Conservation (phyloP, 2,329 filamentous ascomycete genomes). For the Xylaria digitata region DNA sequence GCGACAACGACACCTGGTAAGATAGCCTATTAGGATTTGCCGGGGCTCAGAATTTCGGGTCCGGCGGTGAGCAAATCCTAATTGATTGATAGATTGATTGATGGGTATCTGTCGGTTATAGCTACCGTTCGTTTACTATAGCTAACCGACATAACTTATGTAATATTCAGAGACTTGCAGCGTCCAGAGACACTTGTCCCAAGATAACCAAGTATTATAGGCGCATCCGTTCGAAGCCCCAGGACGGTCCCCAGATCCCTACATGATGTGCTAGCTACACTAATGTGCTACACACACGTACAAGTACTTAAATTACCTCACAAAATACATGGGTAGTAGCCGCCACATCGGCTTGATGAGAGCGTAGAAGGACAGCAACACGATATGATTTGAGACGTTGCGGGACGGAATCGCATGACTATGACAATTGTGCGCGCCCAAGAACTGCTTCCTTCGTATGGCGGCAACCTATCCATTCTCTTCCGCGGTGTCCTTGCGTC, state of each 20-base stretch:
- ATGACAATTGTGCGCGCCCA: slow-evolving; percentile 7
- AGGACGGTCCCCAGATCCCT: neutral
- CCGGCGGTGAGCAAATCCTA: slow-evolving; percentile 20
- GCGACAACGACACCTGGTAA: neutral
- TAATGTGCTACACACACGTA: too few relatives aligned
- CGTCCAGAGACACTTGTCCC: neutral
- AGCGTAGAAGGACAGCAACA: slow-evolving; percentile 5
- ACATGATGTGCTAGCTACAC: neutral
- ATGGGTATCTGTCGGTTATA: slow-evolving; percentile 10
- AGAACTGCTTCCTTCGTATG: slow-evolving; percentile 24
- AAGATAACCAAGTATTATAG: slow-evolving; percentile 2
- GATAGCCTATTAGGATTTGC: slow-evolving; percentile 29
- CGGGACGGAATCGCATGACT: slow-evolving; percentile 22
- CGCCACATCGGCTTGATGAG: slow-evolving; percentile 14
- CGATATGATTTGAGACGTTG: slow-evolving; percentile 17
- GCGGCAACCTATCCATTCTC: slow-evolving; percentile 1
- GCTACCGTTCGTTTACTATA: slow-evolving; percentile 5
- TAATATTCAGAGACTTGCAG: slow-evolving; percentile 18
- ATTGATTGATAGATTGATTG: neutral
- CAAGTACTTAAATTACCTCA: neutral
- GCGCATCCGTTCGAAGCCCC: slow-evolving; percentile 22
- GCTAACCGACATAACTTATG: slow-evolving; percentile 13
- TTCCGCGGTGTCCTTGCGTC: neutral
- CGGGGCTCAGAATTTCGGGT: slow-evolving; percentile 15
- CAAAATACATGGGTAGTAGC: slow-evolving; percentile 3